phyloP scores from a whole-genome alignment of 306 rosid species.

The Vicia faba region DNA sequence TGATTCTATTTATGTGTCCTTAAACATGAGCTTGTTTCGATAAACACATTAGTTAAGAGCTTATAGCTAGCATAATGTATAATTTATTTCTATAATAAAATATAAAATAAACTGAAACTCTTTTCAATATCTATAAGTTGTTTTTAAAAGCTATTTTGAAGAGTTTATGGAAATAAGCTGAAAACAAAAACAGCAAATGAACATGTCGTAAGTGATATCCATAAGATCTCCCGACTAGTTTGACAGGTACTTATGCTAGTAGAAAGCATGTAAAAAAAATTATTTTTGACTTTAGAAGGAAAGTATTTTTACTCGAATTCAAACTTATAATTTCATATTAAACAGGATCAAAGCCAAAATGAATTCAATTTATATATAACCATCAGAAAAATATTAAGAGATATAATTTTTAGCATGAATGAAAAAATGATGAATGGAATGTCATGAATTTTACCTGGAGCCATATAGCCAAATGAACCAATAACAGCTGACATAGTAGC shows the following conservation, averaged over 20 bases:
- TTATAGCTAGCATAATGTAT: not conserved
- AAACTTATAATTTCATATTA: not conserved
- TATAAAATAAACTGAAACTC: not conserved
- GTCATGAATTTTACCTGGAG: constrained; percentile 65
- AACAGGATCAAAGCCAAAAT: not conserved
- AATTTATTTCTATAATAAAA: not conserved
- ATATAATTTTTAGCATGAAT: no score
- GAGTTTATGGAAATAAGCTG: not conserved
- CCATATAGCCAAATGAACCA: constrained; percentile 94
- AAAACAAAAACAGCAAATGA: not conserved
- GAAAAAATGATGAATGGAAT: not conserved
- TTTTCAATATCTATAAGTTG: not conserved
- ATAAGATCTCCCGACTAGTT: not conserved
- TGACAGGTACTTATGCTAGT: not conserved
- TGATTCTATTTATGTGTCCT: no score
- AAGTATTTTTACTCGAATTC: not conserved
- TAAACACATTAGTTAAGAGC: not conserved
- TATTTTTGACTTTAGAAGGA: not conserved
- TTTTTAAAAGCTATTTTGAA: not conserved
- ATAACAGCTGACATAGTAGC: constrained; percentile 74
- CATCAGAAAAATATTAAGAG: not conserved
- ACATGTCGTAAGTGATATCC: not conserved
- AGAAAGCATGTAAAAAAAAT: not conserved
- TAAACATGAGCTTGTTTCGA: no score
- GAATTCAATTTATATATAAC: not conserved